These are phyloP conservation scores for Striga hermonthica DNA, from an alignment of 305 asterid genomes.

Conservation along the genomic window DNA sequence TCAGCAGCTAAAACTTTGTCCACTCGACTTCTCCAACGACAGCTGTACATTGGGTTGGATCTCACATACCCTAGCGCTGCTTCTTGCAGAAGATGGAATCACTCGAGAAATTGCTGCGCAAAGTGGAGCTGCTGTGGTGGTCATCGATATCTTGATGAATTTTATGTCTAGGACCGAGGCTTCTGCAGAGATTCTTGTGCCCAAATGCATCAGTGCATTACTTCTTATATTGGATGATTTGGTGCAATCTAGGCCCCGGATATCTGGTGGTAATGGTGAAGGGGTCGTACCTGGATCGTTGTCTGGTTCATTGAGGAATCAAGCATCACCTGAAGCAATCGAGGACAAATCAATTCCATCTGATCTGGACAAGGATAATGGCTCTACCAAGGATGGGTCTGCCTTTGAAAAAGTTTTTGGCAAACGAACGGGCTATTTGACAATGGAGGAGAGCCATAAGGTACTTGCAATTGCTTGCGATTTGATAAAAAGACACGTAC, in stretches of 20 bases:
- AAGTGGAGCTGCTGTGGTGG: conserved; percentile 61
- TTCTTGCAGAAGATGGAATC: conserved; percentile 84
- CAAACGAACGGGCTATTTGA: conserved; percentile 85
- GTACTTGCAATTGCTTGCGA: conserved; percentile 76
- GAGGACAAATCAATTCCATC: conserved; percentile 41
- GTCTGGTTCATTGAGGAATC: conserved; percentile 51
- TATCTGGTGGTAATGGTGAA: conserved; percentile 53
- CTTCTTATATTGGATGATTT: conserved; percentile 91
- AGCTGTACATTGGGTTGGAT: conserved; percentile 67
- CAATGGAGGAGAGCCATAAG: conserved; percentile 68
- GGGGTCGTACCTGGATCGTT: conserved; percentile 45
- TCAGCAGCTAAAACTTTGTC: conserved; percentile 82
- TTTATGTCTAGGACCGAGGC: conserved; percentile 60
- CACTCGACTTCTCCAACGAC: conserved; percentile 70
- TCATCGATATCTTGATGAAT: conserved; percentile 65
- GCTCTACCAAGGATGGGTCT: conserved; percentile 40
- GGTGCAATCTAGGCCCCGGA: conserved; percentile 70
- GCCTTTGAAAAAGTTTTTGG: conserved; percentile 76
- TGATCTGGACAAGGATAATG: conserved; percentile 44
- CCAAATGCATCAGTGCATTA: conserved; percentile 83
- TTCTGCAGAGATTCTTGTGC: conserved; percentile 55
- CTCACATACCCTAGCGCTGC: conserved; percentile 82
- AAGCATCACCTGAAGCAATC: conserved; percentile 50
- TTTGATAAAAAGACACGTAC: conserved; percentile 74
- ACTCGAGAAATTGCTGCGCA: conserved; percentile 66